phyloP scores from a whole-genome alignment of 2,329 filamentous ascomycete genomes.

The Incumbomyces lentus region DNA sequence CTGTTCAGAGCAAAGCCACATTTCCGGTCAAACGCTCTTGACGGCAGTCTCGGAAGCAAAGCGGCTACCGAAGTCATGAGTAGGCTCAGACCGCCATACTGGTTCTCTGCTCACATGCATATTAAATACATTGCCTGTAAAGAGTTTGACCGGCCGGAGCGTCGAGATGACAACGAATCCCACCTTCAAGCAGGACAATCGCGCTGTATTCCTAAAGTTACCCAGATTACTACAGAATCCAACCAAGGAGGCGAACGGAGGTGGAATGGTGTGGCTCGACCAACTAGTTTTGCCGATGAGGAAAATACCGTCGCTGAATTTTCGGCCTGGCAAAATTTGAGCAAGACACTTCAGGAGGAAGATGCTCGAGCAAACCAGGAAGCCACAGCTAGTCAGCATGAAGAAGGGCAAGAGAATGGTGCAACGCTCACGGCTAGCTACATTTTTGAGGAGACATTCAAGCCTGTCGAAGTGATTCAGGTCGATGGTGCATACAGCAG shows the following conservation, averaged over 20 bases:
- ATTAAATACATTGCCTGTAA: slow-evolving; percentile 66
- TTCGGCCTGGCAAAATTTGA: slow-evolving; percentile 32
- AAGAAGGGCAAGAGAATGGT: slow-evolving; percentile 11
- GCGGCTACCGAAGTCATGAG: slow-evolving; percentile 75
- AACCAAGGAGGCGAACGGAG: neutral
- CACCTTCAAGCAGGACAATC: neutral
- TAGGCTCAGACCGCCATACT: slow-evolving; percentile 67
- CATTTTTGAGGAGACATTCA: slow-evolving; percentile 29
- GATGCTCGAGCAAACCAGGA: slow-evolving; percentile 24
- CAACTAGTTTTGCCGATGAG: too few relatives aligned
- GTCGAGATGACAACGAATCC: neutral
- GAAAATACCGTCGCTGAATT: slow-evolving; percentile 7
- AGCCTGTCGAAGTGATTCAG: slow-evolving; percentile 27
- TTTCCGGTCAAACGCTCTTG: slow-evolving; percentile 64
- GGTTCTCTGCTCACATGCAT: slow-evolving; percentile 92
- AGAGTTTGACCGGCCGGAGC: slow-evolving; percentile 29
- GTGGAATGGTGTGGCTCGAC: neutral
- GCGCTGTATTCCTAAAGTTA: neutral
- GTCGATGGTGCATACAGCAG: neutral
- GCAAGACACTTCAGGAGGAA: slow-evolving; percentile 24
- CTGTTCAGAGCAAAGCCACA: slow-evolving; percentile 65
- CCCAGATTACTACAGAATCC: neutral
- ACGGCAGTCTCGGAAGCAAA: slow-evolving; percentile 65
- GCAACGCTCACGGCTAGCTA: slow-evolving; percentile 14
- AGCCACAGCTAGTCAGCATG: slow-evolving; percentile 18